phyloP scores from a whole-genome alignment of 2,329 filamentous ascomycete genomes.

The Botryotinia narcissicola region DNA sequence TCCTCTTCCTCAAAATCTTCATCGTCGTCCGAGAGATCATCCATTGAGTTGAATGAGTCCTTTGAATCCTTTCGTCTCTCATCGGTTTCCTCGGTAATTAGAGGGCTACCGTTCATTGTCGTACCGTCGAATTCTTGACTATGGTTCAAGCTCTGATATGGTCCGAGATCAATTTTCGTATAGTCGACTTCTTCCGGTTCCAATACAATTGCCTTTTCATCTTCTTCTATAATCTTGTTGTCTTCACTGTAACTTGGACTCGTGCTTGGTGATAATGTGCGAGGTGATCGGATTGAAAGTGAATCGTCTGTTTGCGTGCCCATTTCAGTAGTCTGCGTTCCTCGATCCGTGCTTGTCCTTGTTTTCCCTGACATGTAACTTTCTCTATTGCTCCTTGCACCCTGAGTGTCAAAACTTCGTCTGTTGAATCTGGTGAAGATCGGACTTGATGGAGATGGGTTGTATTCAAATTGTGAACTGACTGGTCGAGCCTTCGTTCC shows the following conservation, averaged over 20 bases:
- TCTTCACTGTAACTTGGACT: slow-evolving; percentile 51
- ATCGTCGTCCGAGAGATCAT: slow-evolving; percentile 47
- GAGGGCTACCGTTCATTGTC: slow-evolving; percentile 38
- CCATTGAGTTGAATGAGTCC: slow-evolving; percentile 42
- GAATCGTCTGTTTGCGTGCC: slow-evolving; percentile 57
- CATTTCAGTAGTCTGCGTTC: slow-evolving; percentile 68
- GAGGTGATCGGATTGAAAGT: slow-evolving; percentile 45
- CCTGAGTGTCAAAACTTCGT: slow-evolving; percentile 66
- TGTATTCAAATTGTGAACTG: slow-evolving; percentile 80
- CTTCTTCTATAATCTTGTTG: slow-evolving; percentile 36
- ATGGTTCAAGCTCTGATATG: slow-evolving; percentile 37
- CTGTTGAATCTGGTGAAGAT: slow-evolving; percentile 55
- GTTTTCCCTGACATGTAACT: slow-evolving; percentile 69
- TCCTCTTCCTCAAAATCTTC: slow-evolving; percentile 51
- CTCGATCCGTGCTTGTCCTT: slow-evolving; percentile 54
- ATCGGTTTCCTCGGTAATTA: slow-evolving; percentile 29
- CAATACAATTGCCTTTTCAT: slow-evolving; percentile 43
- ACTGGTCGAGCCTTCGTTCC: slow-evolving; percentile 70
- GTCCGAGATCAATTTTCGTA: slow-evolving; percentile 55
- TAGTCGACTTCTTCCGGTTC: slow-evolving; percentile 56
- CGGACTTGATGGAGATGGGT: slow-evolving; percentile 73
- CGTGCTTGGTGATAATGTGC: slow-evolving; percentile 40
- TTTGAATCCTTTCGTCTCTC: slow-evolving; percentile 39
- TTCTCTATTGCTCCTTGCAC: slow-evolving; percentile 62
- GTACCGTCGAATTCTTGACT: slow-evolving; percentile 36